A percentile compares a stretch with the other conserved stretches of the same genome.
Conservation (phyloP, 805 yeast species). For the Kodamaea neixiangensis region DNA sequence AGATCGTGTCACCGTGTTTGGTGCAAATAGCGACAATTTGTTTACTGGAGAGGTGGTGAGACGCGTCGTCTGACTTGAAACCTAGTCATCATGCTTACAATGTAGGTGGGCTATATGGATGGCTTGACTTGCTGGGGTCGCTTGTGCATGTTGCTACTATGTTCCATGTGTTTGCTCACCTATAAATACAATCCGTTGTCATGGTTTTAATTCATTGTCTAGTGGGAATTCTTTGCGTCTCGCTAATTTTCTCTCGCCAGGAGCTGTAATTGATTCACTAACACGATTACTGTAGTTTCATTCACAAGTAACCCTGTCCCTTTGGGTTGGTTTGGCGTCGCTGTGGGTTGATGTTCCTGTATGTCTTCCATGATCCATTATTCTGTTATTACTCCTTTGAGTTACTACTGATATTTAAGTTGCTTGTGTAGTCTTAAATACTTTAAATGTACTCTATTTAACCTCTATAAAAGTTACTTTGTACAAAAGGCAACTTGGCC, state of each 20-base stretch:
- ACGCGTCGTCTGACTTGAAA: background rate
- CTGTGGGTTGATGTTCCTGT: too few relatives aligned
- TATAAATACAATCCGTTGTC: background rate
- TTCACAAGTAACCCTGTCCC: background rate
- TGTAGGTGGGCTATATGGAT: too few relatives aligned
- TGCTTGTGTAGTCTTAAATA: too few relatives aligned
- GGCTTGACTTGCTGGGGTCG: background rate
- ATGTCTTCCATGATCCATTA: too few relatives aligned
- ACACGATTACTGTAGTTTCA: background rate
- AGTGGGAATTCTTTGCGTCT: background rate
- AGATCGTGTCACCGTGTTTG: background rate
- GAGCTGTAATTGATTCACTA: background rate
- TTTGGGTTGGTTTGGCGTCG: too few relatives aligned
- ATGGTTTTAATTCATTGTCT: background rate
- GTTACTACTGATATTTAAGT: background rate
- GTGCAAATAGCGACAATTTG: background rate
- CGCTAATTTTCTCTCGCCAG: background rate
- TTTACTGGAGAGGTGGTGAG: background rate
- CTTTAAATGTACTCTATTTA: slow-evolving; percentile 7
- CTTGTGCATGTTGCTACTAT: background rate
- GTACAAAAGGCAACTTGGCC: slow-evolving; percentile 83
- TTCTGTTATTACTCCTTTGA: background rate
- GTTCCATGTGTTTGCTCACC: background rate
- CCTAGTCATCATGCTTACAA: background rate
- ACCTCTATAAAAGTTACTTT: slow-evolving; percentile 66